These are phyloP conservation scores for Corymbia maculata DNA, from an alignment of 345 rosid species.

Conservation along the genomic window DNA sequence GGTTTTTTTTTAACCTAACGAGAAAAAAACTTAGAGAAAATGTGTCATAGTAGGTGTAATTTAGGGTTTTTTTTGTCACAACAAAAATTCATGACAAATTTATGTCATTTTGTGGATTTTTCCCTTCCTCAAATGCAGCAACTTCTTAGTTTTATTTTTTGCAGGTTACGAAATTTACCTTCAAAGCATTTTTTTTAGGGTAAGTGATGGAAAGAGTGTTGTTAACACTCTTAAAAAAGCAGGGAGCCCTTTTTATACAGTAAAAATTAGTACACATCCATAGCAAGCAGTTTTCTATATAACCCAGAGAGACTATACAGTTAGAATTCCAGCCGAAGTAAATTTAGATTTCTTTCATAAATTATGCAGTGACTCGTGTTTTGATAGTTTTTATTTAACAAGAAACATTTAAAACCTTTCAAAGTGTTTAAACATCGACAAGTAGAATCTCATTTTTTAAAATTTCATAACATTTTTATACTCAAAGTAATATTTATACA, in stretches of 20 bases:
- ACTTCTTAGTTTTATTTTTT: not conserved
- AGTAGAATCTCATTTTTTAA: not conserved
- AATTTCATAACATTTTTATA: not conserved
- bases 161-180: not conserved
- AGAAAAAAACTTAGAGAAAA: rapidly evolving
- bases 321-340: not conserved
- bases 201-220: not conserved
- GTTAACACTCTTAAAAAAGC: not conserved
- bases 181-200: not conserved
- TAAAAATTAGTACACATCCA: not conserved
- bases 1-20: not conserved
- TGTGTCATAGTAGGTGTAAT: no score
- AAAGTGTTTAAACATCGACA: not conserved
- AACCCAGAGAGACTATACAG: not conserved
- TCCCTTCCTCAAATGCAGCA: not conserved
- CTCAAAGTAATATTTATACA: not conserved
- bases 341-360: not conserved
- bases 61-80: no score
- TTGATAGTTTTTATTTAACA: not conserved
- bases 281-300: not conserved
- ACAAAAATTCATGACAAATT: no score
- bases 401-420: not conserved
- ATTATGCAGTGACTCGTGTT: not conserved
- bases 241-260: not conserved
- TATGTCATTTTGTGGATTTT: no score